Evolutionary conservation across 2,329 filamentous ascomycete genomes (phyloP).

Genomic region (Colletotrichum truncatum): DNA sequence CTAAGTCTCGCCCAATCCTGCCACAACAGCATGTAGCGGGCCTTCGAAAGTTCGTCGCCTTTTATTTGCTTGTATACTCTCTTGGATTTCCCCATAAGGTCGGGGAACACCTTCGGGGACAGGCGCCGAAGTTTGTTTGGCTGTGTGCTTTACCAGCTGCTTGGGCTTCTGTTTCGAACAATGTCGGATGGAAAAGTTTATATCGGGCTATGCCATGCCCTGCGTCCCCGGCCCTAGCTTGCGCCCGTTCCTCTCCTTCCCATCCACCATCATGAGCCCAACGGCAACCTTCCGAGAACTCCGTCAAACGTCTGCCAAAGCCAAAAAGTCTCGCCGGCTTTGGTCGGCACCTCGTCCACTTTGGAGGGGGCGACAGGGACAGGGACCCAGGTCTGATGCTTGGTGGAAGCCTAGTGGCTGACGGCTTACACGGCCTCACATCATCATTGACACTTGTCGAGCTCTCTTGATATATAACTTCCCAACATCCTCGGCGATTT

Average conservation of each 20-base stretch:
- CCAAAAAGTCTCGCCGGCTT: slow-evolving; percentile 16
- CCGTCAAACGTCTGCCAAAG: slow-evolving; percentile 28
- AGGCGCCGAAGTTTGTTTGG: slow-evolving; percentile 24
- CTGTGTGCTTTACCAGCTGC: slow-evolving; percentile 15
- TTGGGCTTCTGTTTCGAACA: slow-evolving; percentile 29
- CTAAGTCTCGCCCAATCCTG: background rate
- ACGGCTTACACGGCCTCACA: slow-evolving; percentile 23
- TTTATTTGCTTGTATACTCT: background rate
- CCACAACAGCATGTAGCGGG: background rate
- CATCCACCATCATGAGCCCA: slow-evolving; percentile 17
- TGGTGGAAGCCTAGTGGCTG: slow-evolving; percentile 28
- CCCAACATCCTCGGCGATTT: background rate
- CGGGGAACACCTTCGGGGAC: slow-evolving; percentile 19
- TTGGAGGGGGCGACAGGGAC: background rate
- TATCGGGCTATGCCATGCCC: slow-evolving; percentile 20
- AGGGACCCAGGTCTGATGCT: slow-evolving; percentile 11
- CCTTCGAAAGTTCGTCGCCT: slow-evolving; percentile 23
- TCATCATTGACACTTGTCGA: slow-evolving; percentile 1
- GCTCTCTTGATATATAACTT: slow-evolving; percentile 12
- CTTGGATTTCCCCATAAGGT: slow-evolving; percentile 9
- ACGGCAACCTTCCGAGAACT: slow-evolving; percentile 25
- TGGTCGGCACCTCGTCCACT: slow-evolving; percentile 18
- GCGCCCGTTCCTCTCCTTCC: slow-evolving; percentile 22
- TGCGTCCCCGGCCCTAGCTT: slow-evolving; percentile 17
- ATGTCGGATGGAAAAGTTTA: slow-evolving; percentile 29